Evolutionary conservation across 2,329 filamentous ascomycete genomes (phyloP).

Genomic region (Xenoacremonium recifei): DNA sequence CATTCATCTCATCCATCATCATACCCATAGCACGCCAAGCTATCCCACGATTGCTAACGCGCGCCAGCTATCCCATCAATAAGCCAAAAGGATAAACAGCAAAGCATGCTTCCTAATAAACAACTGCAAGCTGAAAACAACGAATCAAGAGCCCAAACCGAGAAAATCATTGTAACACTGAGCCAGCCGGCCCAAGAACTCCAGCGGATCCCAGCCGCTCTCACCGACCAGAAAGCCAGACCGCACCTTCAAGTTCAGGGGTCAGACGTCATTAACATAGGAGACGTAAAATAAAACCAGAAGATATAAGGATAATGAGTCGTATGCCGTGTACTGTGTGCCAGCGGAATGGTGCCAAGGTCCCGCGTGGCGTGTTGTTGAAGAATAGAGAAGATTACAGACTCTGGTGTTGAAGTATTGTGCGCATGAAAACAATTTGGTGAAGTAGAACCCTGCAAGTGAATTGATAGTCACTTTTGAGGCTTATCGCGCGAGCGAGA

Average conservation of each 20-base stretch:
- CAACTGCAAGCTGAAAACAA: not conserved
- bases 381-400: not conserved
- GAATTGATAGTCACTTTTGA: constrained; percentile 3
- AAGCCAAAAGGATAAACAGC: no score
- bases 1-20: no score
- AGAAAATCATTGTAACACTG: not conserved
- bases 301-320: constrained; percentile 6
- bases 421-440: not conserved
- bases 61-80: no score
- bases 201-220: constrained; percentile 30
- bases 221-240: constrained; percentile 36
- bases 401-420: not conserved
- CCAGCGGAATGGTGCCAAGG: not conserved
- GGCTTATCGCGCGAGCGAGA: no score
- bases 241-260: constrained; percentile 23
- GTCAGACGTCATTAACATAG: constrained; percentile 7
- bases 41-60: no score
- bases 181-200: not conserved
- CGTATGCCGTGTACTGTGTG: not conserved
- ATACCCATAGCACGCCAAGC: no score
- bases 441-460: not conserved
- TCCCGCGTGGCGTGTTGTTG: not conserved
- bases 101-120: no score
- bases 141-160: not conserved
- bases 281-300: no score